Conservation (phyloP, 257 asterid genomes). For the Nicotiana obtusifolia region DNA sequence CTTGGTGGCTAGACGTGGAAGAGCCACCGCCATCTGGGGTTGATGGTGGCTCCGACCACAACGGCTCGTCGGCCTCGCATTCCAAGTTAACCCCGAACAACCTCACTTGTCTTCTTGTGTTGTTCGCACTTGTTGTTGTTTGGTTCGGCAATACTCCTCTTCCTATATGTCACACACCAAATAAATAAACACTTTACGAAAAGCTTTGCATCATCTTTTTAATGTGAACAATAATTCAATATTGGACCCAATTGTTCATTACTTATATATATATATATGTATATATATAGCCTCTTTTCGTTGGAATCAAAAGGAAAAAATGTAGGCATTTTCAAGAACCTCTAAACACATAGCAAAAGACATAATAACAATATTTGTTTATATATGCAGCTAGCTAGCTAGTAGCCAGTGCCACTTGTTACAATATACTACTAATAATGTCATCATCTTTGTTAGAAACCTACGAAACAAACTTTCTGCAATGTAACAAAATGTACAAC, state of each 20-base stretch:
- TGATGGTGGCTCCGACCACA: slow-evolving; percentile 32
- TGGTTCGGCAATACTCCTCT: slow-evolving; percentile 23
- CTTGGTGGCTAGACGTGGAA: slow-evolving; percentile 26
- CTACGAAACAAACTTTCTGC: slow-evolving; percentile 13
- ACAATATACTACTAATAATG: not conserved
- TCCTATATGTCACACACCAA: not conserved
- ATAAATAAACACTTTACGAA: not conserved
- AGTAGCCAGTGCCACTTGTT: not conserved
- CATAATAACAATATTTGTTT: not conserved
- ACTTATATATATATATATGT: not conserved
- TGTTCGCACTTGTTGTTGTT: slow-evolving; percentile 37
- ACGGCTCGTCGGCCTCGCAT: slow-evolving; percentile 42
- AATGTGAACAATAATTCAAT: not conserved
- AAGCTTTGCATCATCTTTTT: not conserved
- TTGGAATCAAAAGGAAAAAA: not conserved
- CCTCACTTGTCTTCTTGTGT: slow-evolving; percentile 56
- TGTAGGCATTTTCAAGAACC: not conserved
- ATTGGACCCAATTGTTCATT: not conserved
- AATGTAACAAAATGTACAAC: slow-evolving; percentile 16
- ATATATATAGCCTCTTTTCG: too few relatives aligned
- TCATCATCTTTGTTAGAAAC: slow-evolving; percentile 10
- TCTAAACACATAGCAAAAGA: not conserved
- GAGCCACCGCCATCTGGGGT: slow-evolving; percentile 8
- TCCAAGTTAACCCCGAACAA: slow-evolving; percentile 85
- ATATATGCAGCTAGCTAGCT: not conserved